These are phyloP conservation scores for Mycena albidolilacea DNA, from an alignment of 768 basidiomycete species.

Conservation along the genomic window DNA sequence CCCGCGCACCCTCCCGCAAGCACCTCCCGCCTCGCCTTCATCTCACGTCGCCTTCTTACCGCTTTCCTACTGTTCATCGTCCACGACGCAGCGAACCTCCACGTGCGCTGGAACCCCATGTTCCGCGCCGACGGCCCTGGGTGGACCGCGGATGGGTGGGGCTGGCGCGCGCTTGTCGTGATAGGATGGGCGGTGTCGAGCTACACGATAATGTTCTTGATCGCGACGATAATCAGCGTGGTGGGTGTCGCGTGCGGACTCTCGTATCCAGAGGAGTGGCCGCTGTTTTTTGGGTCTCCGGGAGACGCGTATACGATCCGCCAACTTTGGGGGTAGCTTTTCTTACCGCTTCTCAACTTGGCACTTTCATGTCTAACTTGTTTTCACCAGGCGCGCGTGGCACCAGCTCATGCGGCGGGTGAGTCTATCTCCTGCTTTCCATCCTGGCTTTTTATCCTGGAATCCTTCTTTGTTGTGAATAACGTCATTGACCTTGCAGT, in stretches of 20 bases:
- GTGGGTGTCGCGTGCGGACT: slow-evolving; percentile 44
- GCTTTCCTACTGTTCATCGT: slow-evolving; percentile 36
- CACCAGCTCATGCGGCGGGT: slow-evolving; percentile 34
- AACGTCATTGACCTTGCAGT: too few species aligned
- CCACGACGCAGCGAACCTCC: slow-evolving; percentile 42
- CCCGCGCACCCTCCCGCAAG: slow-evolving; percentile 36
- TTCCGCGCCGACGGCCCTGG: slow-evolving; percentile 29
- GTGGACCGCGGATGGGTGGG: not conserved
- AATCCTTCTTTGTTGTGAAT: too few species aligned
- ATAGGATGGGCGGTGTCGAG: slow-evolving; percentile 24
- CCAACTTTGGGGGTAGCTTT: slow-evolving; percentile 57
- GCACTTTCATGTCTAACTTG: too few species aligned
- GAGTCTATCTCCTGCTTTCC: not conserved
- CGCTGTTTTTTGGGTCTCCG: slow-evolving; percentile 51
- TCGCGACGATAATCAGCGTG: slow-evolving; percentile 37
- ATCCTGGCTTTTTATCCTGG: too few species aligned
- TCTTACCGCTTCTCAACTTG: not conserved
- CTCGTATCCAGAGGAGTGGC: slow-evolving; percentile 56
- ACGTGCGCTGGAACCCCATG: slow-evolving; percentile 39
- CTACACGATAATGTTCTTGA: slow-evolving; percentile 16
- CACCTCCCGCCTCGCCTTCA: slow-evolving; percentile 41
- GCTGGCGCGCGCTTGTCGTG: slow-evolving; percentile 33
- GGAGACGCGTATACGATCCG: slow-evolving; percentile 55
- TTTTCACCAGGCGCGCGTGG: slow-evolving; percentile 24
- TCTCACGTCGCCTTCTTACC: slow-evolving; percentile 37